Evolutionary conservation across 2,329 filamentous ascomycete species (phyloP), one percentile per base, ranked within the genome.

Genomic region (Cercospora canescens): DNA sequence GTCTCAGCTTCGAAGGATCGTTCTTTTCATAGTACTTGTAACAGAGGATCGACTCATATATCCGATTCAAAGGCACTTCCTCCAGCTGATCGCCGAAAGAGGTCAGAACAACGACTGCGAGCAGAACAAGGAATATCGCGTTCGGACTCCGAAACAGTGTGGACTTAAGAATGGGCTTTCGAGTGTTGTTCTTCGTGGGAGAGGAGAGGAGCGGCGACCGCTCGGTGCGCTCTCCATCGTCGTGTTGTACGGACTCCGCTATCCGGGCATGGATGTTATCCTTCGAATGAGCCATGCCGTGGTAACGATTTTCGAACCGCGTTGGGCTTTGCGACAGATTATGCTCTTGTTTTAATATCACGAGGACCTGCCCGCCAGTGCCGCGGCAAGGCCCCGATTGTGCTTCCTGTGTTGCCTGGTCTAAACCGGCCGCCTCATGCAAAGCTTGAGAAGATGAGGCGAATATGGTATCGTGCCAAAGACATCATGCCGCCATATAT

Each of bases 11-110:
- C 34, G 69, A 69, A 0, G 80, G 73, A 26, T 78, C 70, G 52
- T 80, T 75, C 2, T 80, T 76, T 5, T 83, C 81, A 68, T 82
- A 84, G 67, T 82, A 79, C 16, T 79, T 71, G 26, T 82, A 81
- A 73, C 86, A 88, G 52, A 86, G 81, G 54, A 87, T 81, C 60
- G 81, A 79, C 72, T 88, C 86, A 69, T 84, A 80, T 59, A 87
- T 80, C 61, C 83, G 81, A 58, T 81, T 83, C 52, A 76, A 72
- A 0, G 86, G 83, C 3, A 84, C 79, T 34, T 74, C 72, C 18
- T 66, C 21, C 62, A 79, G 68, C 74, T 78, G 62, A 76, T 79
- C 71, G 66, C 80, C 81, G 12, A 83, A 76, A 57, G 82, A 81
- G 60, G 83, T 68, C 48, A 85, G 68, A 59, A 85, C 76, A 45